Percentiles rank a stretch among this genome's conserved stretches.
phyloP scores from a whole-genome alignment of 2,329 filamentous ascomycete species.

The Beauveria varroae region DNA sequence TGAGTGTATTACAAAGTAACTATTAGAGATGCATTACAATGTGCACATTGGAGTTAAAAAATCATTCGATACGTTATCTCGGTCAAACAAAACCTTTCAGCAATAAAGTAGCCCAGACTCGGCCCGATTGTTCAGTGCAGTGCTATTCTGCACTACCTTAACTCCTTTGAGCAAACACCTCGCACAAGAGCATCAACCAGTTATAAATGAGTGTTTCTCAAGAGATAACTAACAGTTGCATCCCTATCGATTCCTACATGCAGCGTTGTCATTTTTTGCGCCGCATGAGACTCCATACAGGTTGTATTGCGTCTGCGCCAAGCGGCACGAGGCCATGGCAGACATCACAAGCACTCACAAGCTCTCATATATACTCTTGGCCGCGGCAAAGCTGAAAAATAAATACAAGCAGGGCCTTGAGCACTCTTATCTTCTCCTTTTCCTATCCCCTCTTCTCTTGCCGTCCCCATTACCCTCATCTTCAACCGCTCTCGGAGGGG shows the following conservation, averaged over 20 bases:
- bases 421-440: neutral
- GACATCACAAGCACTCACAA: neutral
- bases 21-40: neutral
- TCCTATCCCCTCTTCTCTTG: no score
- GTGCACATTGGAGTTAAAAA: no score
- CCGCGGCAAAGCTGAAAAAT: neutral
- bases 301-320: slow-evolving; percentile 7
- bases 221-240: no score
- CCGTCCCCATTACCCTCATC: neutral
- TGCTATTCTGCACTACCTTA: neutral
- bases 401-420: neutral
- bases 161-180: neutral
- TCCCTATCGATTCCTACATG: neutral
- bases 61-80: no score
- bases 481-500: neutral
- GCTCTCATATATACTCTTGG: neutral
- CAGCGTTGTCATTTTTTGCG: neutral
- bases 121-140: neutral
- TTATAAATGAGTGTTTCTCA: neutral
- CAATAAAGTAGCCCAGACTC: no score
- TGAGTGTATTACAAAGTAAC: neutral
- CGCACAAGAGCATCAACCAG: neutral
- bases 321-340: slow-evolving; percentile 1
- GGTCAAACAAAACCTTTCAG: no score
- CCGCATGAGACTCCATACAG: neutral